phyloP scores from a whole-genome alignment of 768 basidiomycete species.

The Rhodotorula babjevae region DNA sequence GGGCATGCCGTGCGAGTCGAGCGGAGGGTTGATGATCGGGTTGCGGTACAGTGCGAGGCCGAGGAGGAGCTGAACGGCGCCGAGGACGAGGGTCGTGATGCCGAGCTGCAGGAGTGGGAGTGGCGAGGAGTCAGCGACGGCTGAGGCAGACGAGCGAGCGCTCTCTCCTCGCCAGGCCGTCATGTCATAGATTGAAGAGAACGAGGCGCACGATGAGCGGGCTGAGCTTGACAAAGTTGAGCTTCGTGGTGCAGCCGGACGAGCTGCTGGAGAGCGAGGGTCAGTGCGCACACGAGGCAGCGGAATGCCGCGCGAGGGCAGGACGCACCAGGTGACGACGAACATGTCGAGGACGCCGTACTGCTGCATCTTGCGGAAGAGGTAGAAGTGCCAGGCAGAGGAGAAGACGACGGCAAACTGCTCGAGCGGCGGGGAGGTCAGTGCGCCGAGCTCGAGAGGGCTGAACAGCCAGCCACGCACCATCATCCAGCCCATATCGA shows the following conservation, averaged over 20 bases:
- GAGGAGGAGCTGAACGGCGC: slow-evolving; percentile 12
- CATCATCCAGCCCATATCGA: slow-evolving; percentile 24
- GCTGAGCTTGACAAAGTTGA: slow-evolving; percentile 10
- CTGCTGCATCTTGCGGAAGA: slow-evolving; percentile 18
- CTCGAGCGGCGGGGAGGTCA: background rate
- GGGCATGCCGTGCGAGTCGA: slow-evolving; percentile 28
- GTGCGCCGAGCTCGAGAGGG: background rate
- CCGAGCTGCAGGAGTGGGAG: no score
- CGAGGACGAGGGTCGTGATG: slow-evolving; percentile 5
- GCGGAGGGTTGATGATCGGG: slow-evolving; percentile 26
- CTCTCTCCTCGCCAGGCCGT: no score
- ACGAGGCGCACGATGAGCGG: slow-evolving; percentile 24
- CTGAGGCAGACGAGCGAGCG: no score
- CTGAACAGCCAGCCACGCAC: background rate
- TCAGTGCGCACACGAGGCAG: no score
- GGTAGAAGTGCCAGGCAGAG: slow-evolving; percentile 7
- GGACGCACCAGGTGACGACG: slow-evolving; percentile 1
- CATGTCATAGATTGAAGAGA: no score
- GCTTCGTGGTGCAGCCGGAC: slow-evolving; percentile 1
- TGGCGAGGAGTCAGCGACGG: no score
- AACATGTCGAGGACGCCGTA: slow-evolving; percentile 6
- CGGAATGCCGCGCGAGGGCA: no score
- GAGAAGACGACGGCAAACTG: slow-evolving; percentile 10
- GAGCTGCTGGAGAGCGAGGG: background rate
- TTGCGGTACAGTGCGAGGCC: slow-evolving; percentile 12